Percentiles rank a stretch among this genome's conserved stretches.
These are phyloP conservation scores for Microcera coccophila DNA, from an alignment of 2,329 filamentous ascomycete genomes.

Conservation along the genomic window DNA sequence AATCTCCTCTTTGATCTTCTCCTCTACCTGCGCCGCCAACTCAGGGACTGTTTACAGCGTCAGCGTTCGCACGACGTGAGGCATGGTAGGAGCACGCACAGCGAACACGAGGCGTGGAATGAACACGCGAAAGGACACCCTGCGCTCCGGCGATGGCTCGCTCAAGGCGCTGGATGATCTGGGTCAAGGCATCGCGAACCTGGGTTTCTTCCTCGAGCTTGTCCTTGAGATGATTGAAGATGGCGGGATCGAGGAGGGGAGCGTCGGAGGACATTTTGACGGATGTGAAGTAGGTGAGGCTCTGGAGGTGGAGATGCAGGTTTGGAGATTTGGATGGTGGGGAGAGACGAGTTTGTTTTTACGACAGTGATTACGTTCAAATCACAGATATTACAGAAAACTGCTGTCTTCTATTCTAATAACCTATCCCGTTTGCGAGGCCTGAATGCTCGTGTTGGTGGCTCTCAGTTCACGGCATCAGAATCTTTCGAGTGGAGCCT, in stretches of 20 bases:
- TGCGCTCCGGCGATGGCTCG: constrained; percentile 78
- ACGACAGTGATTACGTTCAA: no score
- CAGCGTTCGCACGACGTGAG: background rate
- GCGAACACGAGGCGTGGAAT: constrained; percentile 70
- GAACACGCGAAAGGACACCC: constrained; percentile 80
- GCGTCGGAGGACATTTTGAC: constrained; percentile 32
- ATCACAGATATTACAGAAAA: no score
- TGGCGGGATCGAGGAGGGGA: constrained; percentile 62
- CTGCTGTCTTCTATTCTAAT: no score
- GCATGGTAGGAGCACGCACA: constrained; percentile 37
- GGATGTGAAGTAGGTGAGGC: no score
- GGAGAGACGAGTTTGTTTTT: no score
- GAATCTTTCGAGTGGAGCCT: no score
- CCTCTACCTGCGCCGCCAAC: constrained; percentile 67
- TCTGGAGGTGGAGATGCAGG: constrained; percentile 9
- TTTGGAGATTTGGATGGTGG: no score
- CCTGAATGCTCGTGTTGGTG: no score
- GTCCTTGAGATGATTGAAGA: constrained; percentile 82
- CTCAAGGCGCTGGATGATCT: constrained; percentile 77
- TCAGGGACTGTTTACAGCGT: constrained; percentile 48
- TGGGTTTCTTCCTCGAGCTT: constrained; percentile 85
- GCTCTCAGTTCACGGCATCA: no score
- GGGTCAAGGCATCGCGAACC: constrained; percentile 77
- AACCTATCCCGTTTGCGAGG: no score
- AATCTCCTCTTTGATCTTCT: constrained; percentile 68